These are phyloP conservation scores for Cicer yamashitae DNA, from an alignment of 306 rosid genomes.

Conservation along the genomic window DNA sequence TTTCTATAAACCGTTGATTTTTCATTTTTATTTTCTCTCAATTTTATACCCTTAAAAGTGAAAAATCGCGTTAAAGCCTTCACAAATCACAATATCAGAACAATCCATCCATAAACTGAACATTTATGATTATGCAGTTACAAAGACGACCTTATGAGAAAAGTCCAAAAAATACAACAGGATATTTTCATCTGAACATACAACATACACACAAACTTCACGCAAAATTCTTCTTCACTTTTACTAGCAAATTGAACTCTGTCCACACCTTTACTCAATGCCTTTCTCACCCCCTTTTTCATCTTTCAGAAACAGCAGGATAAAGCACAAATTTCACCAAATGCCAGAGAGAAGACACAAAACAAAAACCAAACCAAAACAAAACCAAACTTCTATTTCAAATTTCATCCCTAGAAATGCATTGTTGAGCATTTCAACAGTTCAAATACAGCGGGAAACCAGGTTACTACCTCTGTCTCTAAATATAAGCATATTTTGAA, in stretches of 20 bases:
- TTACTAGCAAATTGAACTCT: not conserved
- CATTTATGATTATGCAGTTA: not conserved
- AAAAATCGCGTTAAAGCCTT: not conserved
- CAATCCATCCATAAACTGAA: not conserved
- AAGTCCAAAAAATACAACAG: not conserved
- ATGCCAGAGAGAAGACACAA: not conserved
- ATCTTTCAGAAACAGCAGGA: constrained; percentile 17
- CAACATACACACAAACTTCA: not conserved
- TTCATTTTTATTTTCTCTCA: not conserved
- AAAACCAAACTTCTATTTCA: not conserved
- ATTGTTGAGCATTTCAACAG: not conserved
- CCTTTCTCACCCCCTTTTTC: not conserved
- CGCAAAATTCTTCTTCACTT: not conserved
- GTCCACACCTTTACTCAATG: constrained; percentile 3
- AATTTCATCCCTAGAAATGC: constrained; percentile 11
- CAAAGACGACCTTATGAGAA: not conserved
- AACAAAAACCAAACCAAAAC: not conserved
- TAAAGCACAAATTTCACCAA: not conserved
- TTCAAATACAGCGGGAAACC: not conserved
- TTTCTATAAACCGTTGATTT: not conserved
- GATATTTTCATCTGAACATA: not conserved
- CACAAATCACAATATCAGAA: not conserved
- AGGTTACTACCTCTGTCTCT: not conserved
- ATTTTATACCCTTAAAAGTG: not conserved
- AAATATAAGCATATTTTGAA: no score